Evolutionary conservation across 805 yeast genomes (phyloP), one percentile per base, ranked within the genome.

Genomic region (Kazachstania bromeliacearum): DNA sequence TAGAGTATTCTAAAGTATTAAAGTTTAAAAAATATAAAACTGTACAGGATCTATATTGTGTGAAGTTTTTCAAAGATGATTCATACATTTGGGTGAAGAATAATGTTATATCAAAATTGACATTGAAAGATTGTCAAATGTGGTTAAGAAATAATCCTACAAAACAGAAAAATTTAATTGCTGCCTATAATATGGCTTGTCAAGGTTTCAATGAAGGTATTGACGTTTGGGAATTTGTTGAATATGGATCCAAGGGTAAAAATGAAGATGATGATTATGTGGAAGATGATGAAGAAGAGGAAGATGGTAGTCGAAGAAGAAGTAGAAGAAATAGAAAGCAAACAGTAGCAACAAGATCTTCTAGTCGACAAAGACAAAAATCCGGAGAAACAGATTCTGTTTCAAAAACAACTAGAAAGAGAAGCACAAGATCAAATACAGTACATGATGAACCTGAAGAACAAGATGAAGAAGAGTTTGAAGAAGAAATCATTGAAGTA

Each of bases 141-240:
- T 50, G 59, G 57, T 31, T 54, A 31, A 66, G 67, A 16, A 79
- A 84, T 77, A 21, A 39, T 17, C 18, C 35, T 4, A 53, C 53
- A 14, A 56, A 55, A 28, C 57, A 78, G 27, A 47, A 75, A 37
- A 73, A 66, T 25, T 50, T 67, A 17, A 59, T 60, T 12, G 70
- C 64, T 2, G 68, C 68, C 15, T 71, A 78, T 23, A 60, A 68
- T 34, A 70, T 62, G 38, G 83, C 84, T 0, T 51, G 75, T 32
- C 65, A 48, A 13, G 39, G 36, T 4, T 30, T 42, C 15, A 47
- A 70, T 3, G 47, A 46, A 4, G 58, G 48, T 14, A 50, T 53
- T 8, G 55, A 53, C 28, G 48, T 50, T 1, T 54, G 57, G 53
- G 63, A 55, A 39, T 60, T 59, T 36, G 54, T 53, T 7, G 64